phyloP scores from a whole-genome alignment of 768 basidiomycete species.

The Termitomyces titanicus region DNA sequence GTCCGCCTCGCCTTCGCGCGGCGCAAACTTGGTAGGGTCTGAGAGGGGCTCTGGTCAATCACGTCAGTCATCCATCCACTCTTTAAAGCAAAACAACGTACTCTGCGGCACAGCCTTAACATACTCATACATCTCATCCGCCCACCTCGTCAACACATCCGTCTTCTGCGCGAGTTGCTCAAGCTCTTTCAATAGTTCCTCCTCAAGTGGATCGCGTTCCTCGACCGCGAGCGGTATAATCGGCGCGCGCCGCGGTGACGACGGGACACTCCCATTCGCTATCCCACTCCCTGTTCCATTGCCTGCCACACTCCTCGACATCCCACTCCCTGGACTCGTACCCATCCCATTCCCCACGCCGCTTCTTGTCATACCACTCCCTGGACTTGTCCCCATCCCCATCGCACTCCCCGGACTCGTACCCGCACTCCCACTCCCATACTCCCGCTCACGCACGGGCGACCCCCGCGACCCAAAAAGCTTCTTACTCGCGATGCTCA shows the following conservation, averaged over 20 bases:
- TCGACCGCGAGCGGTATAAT: constrained; percentile 48
- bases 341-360: constrained; percentile 18
- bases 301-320: too few relatives aligned
- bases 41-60: constrained; percentile 83
- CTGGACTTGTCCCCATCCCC: neutral
- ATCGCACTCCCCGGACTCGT: neutral
- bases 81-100: constrained; percentile 37
- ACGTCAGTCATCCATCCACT: too few relatives aligned
- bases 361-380: neutral
- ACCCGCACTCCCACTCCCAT: neutral
- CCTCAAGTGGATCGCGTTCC: constrained; percentile 72
- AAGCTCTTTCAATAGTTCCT: constrained; percentile 71
- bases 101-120: constrained; percentile 84
- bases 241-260: constrained; percentile 56
- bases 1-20: constrained; percentile 69
- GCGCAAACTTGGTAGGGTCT: constrained; percentile 71
- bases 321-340: constrained; percentile 36
- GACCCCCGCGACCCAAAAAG: constrained; percentile 54
- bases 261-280: constrained; percentile 35
- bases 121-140: constrained; percentile 90
- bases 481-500: constrained; percentile 80
- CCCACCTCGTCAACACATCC: constrained; percentile 88
- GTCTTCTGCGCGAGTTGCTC: constrained; percentile 97
- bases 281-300: neutral
- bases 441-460: constrained; percentile 35